A percentile compares a stretch with the other conserved stretches of the same genome.
These are phyloP conservation scores for Aspergillus sparsus DNA, from an alignment of 495 filamentous ascomycete genomes.

Conservation along the genomic window DNA sequence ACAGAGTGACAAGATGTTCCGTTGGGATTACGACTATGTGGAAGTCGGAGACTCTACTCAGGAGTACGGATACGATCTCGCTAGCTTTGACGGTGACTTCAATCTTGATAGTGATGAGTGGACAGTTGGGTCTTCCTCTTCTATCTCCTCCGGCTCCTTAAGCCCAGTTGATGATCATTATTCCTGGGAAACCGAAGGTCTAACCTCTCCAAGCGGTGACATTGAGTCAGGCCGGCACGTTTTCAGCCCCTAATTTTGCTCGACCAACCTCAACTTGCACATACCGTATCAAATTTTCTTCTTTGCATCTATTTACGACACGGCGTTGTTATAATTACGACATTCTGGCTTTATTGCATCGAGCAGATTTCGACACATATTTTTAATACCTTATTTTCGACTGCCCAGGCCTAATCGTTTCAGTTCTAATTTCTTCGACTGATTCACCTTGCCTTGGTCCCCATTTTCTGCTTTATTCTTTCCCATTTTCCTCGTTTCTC, in stretches of 20 bases:
- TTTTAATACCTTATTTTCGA: slow-evolving; percentile 39
- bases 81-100: slow-evolving; percentile 57
- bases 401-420: slow-evolving; percentile 19
- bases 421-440: slow-evolving; percentile 16
- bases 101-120: slow-evolving; percentile 68
- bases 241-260: slow-evolving; percentile 22
- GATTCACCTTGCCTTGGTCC: slow-evolving; percentile 2
- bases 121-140: slow-evolving; percentile 73
- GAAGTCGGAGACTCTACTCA: slow-evolving; percentile 68
- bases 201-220: slow-evolving; percentile 55
- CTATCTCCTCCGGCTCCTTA: slow-evolving; percentile 61
- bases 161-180: slow-evolving; percentile 63
- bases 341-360: slow-evolving; percentile 49
- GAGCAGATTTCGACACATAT: slow-evolving; percentile 48
- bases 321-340: slow-evolving; percentile 46
- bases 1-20: slow-evolving; percentile 78
- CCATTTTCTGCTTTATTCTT: neutral
- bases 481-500: neutral
- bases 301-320: slow-evolving; percentile 35
- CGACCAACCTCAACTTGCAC: slow-evolving; percentile 28
- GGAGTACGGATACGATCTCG: slow-evolving; percentile 57
- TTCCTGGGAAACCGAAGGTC: slow-evolving; percentile 63
- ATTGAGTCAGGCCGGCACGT: slow-evolving; percentile 49
- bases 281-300: slow-evolving; percentile 31
- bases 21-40: slow-evolving; percentile 95